A percentile compares a stretch with the other conserved stretches of the same genome.
Conservation (phyloP, 2,329 filamentous ascomycete genomes). For the Colletotrichum liriopes region DNA sequence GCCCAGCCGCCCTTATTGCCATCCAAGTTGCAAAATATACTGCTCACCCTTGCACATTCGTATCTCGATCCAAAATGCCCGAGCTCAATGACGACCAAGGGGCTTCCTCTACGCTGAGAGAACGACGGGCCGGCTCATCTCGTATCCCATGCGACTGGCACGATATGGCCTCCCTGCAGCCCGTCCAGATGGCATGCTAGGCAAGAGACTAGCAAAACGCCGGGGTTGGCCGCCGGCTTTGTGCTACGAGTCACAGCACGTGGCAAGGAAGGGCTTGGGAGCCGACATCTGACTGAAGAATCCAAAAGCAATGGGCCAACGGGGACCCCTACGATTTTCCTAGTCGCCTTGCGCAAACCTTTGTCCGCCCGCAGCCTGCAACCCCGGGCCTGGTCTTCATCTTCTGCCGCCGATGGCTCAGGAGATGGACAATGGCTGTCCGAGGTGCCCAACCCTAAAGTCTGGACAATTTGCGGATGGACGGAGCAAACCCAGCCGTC, state of each 20-base stretch:
- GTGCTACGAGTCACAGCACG: conserved; percentile 22
- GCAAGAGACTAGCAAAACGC: conserved; percentile 5
- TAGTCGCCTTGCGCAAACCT: conserved; percentile 22
- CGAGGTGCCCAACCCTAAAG: not conserved
- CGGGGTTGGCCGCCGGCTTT: conserved; percentile 16
- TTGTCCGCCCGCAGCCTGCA: conserved; percentile 13
- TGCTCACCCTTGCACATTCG: conserved; percentile 12
- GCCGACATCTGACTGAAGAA: conserved; percentile 35
- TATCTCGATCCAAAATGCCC: conserved; percentile 6
- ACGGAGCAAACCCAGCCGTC: conserved; percentile 17
- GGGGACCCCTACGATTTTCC: conserved; percentile 19
- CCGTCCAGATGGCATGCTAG: conserved; percentile 4
- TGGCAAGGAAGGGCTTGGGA: conserved; percentile 39
- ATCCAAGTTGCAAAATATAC: not conserved
- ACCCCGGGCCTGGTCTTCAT: conserved; percentile 4
- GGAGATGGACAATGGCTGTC: not conserved
- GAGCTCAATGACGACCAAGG: conserved; percentile 5
- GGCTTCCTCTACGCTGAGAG: conserved; percentile 10
- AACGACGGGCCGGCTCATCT: conserved; percentile 22
- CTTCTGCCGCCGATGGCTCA: not conserved
- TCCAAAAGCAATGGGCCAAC: conserved; percentile 23
- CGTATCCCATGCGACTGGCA: conserved; percentile 24
- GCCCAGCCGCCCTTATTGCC: conserved; percentile 13
- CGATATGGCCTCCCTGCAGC: conserved; percentile 4
- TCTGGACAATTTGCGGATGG: not conserved